Base-by-base conservation (phyloP, 345 rosid genomes). In the Viola odorata region DNA sequence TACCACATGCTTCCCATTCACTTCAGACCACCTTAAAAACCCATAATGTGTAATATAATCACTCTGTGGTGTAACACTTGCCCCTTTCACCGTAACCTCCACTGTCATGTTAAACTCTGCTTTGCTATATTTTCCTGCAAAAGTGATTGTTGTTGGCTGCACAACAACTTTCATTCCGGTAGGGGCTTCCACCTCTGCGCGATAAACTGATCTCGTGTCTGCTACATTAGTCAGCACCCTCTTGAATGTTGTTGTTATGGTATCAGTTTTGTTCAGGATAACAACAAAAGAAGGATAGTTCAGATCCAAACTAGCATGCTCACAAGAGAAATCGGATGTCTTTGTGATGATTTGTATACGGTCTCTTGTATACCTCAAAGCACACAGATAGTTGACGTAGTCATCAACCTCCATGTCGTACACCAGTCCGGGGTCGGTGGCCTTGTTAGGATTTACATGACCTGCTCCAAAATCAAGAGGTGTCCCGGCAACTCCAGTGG, bases 391-490 rank as follows among this genome's bases (percentile, higher is more conserved):
- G 11, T 68, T 55, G 17, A 75, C 36, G 39, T 75, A 77, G 58
- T 79, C 80, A 16, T 68, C 64, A 0, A 69, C 56, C 32, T 53
- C 65, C 6, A 77, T 37, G 42, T 84, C 81, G 38, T 81, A 82
- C 6, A 81, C 72, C 13, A 84, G 78, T 8, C 81, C 76, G 0
- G 83, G 89, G 48, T 81, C 78, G 63, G 69, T 50, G 47, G 80
- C 81, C 44, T 64, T 77, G 50, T 68, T 70, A 0, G 78, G 83
- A 55, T 78, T 66, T 11, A 76, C 37, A 40, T 78, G 85, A 8
- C 86, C 86, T 11, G 85, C 72, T 5, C 85, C 80, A 3, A 65
- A 82, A 54, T 80, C 73, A 17, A 82, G 82, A n/a, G 86, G 80
- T 3, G 81, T 78, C 6, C 76, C 83, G 0, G 73, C 66, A 38